These are phyloP conservation scores for Bassia scoparia DNA, from an alignment of 148 eudicot genomes.

Conservation along the genomic window DNA sequence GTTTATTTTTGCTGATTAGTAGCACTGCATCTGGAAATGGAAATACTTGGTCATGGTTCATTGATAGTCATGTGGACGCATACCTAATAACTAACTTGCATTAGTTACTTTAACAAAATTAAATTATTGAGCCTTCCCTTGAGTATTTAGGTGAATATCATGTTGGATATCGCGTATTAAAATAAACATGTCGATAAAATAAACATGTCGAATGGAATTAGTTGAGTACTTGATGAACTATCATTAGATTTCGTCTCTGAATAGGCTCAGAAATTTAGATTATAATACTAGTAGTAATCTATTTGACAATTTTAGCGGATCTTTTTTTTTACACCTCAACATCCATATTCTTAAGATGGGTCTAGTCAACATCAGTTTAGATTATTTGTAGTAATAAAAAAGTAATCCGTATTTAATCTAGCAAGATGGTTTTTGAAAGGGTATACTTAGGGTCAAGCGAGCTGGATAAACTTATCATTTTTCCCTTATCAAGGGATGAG, in stretches of 20 bases:
- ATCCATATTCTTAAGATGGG: background rate
- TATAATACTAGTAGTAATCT: background rate
- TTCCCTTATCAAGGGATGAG: too few species aligned
- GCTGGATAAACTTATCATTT: too few species aligned
- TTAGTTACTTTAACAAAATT: background rate
- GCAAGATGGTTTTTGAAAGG: too few species aligned
- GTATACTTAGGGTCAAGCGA: too few species aligned
- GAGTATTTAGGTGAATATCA: constrained; percentile 13
- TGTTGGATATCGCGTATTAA: background rate
- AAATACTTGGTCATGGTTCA: background rate
- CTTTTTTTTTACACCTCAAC: constrained; percentile 6
- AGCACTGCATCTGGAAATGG: background rate
- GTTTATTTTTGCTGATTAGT: background rate
- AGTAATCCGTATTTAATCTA: too few species aligned
- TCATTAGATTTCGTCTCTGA: background rate
- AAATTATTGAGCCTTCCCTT: background rate
- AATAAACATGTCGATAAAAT: too few species aligned
- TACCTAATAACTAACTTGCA: constrained; percentile 12
- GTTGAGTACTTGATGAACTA: background rate
- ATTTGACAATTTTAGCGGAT: background rate
- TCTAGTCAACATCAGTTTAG: background rate
- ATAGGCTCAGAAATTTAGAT: background rate
- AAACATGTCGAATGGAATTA: background rate
- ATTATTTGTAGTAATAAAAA: background rate
- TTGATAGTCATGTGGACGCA: constrained; percentile 2